Evolutionary conservation across 2,329 filamentous ascomycete species (phyloP).

Genomic region (Venturia asperata): DNA sequence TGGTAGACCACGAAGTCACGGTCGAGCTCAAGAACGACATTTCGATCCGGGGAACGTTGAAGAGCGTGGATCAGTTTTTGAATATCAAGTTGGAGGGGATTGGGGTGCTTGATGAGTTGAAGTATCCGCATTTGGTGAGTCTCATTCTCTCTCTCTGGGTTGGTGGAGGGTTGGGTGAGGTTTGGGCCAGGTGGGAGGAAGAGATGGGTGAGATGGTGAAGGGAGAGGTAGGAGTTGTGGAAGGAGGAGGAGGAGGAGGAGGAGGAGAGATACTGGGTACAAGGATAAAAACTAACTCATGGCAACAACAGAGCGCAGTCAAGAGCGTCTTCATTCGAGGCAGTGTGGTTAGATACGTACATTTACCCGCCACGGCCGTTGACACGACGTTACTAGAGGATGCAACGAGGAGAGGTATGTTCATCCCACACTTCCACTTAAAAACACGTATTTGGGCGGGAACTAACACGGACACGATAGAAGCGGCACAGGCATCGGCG

Average conservation of each 20-base stretch:
- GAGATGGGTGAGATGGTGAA: too few species aligned
- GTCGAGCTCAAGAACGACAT: constrained; percentile 99
- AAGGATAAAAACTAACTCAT: not conserved
- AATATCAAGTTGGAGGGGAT: constrained; percentile 69
- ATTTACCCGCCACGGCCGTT: constrained; percentile 73
- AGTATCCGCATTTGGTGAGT: constrained; percentile 83
- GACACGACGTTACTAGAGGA: constrained; percentile 85
- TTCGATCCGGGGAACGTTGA: constrained; percentile 87
- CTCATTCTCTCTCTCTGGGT: not conserved
- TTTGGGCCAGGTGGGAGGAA: too few species aligned
- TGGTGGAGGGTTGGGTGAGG: not conserved
- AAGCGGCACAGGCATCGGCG: constrained; percentile 29
- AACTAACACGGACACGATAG: constrained; percentile 19
- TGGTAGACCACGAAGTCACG: constrained; percentile 94
- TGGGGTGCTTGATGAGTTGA: constrained; percentile 81
- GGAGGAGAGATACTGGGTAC: not conserved
- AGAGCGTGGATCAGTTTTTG: constrained; percentile 40
- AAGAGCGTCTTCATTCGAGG: constrained; percentile 96
- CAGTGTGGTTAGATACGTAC: constrained; percentile 87
- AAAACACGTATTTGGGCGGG: not conserved
- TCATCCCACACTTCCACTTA: not conserved
- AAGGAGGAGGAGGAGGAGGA: not conserved
- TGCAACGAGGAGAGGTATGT: constrained; percentile 73
- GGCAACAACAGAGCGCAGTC: constrained; percentile 58
- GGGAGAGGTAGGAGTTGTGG: not conserved